Base-by-base conservation (phyloP, 225 moss, liverwort and hornwort species). In the Lunularia cruciata region DNA sequence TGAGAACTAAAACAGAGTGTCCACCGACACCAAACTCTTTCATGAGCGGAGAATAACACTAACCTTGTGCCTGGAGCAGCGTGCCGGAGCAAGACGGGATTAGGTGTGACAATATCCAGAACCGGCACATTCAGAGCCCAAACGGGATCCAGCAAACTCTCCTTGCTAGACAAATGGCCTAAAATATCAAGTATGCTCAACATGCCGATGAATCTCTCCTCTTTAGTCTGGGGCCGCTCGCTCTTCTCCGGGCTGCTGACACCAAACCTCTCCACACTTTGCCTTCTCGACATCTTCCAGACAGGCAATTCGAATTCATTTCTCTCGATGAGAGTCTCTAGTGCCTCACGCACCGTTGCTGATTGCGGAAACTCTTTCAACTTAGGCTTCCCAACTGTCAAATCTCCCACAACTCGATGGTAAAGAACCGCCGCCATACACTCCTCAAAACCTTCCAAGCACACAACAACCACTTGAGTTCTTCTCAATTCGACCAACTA, bases 131-230 rank as follows among this genome's bases (percentile, higher is more conserved):
- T 60, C 47, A 78, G 51, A 20, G 78, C 78, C 46, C 43, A 30
- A 7, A 55, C 47, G 31, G 68, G 78, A 70, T 78, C 63, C 7
- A 30, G 25, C 69, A 68, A 69, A 42, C 67, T 73, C 20, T 42
- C 12, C 5, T 73, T 63, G 28, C 54, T 55, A 11, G 63, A 51
- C 28, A 78, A 39, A 33, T 74, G 78, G 37, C 69, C 60, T 52
- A 78, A 61, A n/a, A 78, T 74, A 53, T 78, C 78, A 30, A 73
- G 47, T 39, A 69, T 74, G 73, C 63, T 70, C 28, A 78, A 16
- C 53, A 78, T 63, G 5, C 78, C 73, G 6, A 78, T 32, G 38
- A 63, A 78, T 4, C 66, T 55, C 47, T 73, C 68, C 56, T 73
- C 55, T 60, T 68, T 68, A 16, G 45, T 59, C 10, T 22, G 19